Base-by-base conservation (phyloP, 306 rosid species). In the Bauhinia variegata region DNA sequence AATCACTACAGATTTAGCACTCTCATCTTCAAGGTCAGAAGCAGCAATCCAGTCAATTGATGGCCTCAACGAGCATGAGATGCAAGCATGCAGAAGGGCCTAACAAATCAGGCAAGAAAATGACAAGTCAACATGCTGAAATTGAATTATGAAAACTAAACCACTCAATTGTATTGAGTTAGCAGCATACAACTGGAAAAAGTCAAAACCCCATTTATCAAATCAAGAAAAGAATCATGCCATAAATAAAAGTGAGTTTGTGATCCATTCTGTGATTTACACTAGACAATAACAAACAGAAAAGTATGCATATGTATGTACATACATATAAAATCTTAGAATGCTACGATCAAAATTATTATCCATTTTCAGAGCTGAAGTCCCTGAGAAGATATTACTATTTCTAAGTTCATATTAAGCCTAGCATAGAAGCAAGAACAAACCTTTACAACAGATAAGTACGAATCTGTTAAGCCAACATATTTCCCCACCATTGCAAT, bases 401-500 rank as follows among this genome's bases (percentile, higher is more conserved):
- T 51, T 42, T 41, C 50, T 46, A 49, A 23, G 44, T 15, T 63
- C 55, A 67, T 51, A 38, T 14, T 55, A 68, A 47, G 67, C 59
- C 67, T 37, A 31, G 41, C 66, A 33, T 18, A 43, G 75, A n/a
- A 68, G 75, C 53, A 46, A 62, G 13, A 57, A 59, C 73, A 41
- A n/a, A 93, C 99, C 99, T 93, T 93, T 52, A 93, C 83, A 71
- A 93, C 99, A 65, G 99, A 93, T 68, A 93, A 84, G 81, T 93
- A 93, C 14, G 99, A 93, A 84, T 93, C 99, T n/a, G 90, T 56
- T 62, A 90, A 87, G 80, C 96, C 97, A 72, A 93, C 95, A 75
- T 93, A 93, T 76, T 93, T 93, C 68, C 99, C 99, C 32, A 93
- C 99, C 99, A 93, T 82, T 13, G 99, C 99, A 79, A 93, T 90